phyloP scores from a whole-genome alignment of 768 basidiomycete species.

The Lanmaoa rubissima region DNA sequence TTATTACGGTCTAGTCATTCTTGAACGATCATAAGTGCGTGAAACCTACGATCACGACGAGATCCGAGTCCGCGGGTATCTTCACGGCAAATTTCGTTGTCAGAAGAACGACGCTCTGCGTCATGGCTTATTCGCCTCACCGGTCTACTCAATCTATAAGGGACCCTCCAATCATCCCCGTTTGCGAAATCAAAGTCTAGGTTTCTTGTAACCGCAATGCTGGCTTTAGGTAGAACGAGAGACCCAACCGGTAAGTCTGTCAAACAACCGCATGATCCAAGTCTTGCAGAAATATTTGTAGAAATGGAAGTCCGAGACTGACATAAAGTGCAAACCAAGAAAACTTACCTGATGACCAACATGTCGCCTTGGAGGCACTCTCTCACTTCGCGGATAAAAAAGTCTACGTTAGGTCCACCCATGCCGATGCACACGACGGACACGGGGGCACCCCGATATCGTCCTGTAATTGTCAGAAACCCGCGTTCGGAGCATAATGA shows the following conservation, averaged over 20 bases:
- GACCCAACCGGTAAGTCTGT: slow-evolving; percentile 70
- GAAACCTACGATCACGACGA: slow-evolving; percentile 49
- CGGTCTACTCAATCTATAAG: slow-evolving; percentile 69
- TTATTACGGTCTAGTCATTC: slow-evolving; percentile 6
- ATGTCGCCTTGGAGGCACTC: slow-evolving; percentile 68
- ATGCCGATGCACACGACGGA: slow-evolving; percentile 81
- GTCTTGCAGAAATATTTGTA: slow-evolving; percentile 37
- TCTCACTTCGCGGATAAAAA: slow-evolving; percentile 78
- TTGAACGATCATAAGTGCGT: background rate
- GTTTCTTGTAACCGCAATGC: slow-evolving; percentile 69
- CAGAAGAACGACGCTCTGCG: background rate
- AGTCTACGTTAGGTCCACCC: slow-evolving; percentile 82
- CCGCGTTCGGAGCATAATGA: slow-evolving; percentile 69
- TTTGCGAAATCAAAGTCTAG: slow-evolving; percentile 72
- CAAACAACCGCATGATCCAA: slow-evolving; percentile 81
- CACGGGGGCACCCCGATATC: slow-evolving; percentile 59
- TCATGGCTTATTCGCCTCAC: slow-evolving; percentile 35
- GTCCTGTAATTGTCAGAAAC: slow-evolving; percentile 70
- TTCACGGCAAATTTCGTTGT: slow-evolving; percentile 20
- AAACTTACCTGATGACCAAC: slow-evolving; percentile 46
- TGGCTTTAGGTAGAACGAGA: slow-evolving; percentile 66
- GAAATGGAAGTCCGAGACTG: background rate
- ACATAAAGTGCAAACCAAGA: background rate
- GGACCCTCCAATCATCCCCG: slow-evolving; percentile 36
- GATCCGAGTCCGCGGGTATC: slow-evolving; percentile 58